These are phyloP conservation scores for Moniliophthora roreri DNA, from an alignment of 1,284 basidiomycete genomes.

Conservation along the genomic window DNA sequence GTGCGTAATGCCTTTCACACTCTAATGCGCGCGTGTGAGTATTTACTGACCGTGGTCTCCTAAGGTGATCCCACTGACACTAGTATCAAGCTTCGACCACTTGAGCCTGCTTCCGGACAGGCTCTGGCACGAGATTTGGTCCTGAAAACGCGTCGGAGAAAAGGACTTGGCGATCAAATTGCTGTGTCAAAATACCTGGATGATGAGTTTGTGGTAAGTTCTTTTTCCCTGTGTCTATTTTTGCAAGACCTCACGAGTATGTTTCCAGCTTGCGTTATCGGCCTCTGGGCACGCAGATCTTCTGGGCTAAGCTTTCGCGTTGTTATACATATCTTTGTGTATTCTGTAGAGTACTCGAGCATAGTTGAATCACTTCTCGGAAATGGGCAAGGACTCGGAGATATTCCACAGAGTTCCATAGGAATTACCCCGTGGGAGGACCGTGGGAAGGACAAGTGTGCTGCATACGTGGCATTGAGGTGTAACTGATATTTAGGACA, in stretches of 20 bases:
- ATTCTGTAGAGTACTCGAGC: background rate
- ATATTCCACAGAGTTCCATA: no score
- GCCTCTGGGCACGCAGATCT: conserved; percentile 90
- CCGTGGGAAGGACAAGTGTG: conserved; percentile 24
- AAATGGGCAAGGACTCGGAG: background rate
- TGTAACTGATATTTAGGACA: conserved; percentile 12
- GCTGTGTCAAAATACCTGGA: conserved; percentile 94
- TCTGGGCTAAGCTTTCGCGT: conserved; percentile 46
- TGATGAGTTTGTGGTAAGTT: conserved; percentile 86
- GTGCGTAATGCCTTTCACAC: conserved; percentile 38
- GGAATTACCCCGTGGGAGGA: background rate
- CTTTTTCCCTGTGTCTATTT: conserved; percentile 20
- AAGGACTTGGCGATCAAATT: conserved; percentile 92
- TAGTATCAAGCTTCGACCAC: conserved; percentile 89
- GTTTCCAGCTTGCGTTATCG: conserved; percentile 74
- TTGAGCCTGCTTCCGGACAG: conserved; percentile 97
- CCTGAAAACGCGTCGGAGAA: conserved; percentile 93
- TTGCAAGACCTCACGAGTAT: conserved; percentile 16
- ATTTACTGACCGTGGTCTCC: conserved; percentile 16
- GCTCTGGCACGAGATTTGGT: conserved; percentile 90
- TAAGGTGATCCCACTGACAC: conserved; percentile 94
- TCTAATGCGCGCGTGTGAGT: conserved; percentile 6
- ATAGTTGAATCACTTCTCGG: conserved; percentile 1
- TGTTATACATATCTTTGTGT: background rate
- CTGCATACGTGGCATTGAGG: conserved; percentile 46